Evolutionary conservation across 768 basidiomycete genomes (phyloP).

Genomic region (Epithele typhae): DNA sequence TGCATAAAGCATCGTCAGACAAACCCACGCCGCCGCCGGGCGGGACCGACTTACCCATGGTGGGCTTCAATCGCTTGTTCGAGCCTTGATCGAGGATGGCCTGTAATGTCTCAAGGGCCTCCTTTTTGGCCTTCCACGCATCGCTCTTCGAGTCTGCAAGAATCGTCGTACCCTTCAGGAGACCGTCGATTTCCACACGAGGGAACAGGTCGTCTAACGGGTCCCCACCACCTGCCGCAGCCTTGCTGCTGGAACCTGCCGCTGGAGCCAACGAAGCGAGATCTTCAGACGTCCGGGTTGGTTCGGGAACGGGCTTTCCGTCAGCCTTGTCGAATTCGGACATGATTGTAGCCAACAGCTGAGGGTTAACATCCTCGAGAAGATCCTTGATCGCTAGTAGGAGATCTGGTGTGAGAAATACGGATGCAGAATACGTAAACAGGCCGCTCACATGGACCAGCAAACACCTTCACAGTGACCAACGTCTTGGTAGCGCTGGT

Average conservation of each 20-base stretch:
- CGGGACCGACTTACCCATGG: conserved; percentile 59
- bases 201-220: conserved; percentile 94
- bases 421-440: not conserved
- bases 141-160: conserved; percentile 85
- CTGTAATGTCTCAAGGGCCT: conserved; percentile 83
- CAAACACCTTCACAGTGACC: conserved; percentile 88
- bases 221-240: conserved; percentile 41
- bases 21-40: not conserved
- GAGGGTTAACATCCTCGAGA: conserved; percentile 90
- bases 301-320: conserved; percentile 69
- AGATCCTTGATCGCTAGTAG: conserved; percentile 81
- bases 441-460: conserved; percentile 68
- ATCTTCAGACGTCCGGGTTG: conserved; percentile 74
- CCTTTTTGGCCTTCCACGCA: conserved; percentile 96
- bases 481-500: conserved; percentile 91
- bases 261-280: conserved; percentile 47
- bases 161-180: conserved; percentile 81
- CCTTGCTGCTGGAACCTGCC: conserved; percentile 35
- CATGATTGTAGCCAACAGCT: conserved; percentile 85
- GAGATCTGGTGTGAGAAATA: not conserved
- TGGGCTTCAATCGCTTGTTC: conserved; percentile 89
- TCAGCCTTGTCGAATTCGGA: conserved; percentile 93
- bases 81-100: conserved; percentile 82
- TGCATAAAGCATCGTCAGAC: conserved; percentile 26
- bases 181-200: conserved; percentile 84